Conservation (phyloP, 352 stramenopile species). For the Pythium brassicae region DNA sequence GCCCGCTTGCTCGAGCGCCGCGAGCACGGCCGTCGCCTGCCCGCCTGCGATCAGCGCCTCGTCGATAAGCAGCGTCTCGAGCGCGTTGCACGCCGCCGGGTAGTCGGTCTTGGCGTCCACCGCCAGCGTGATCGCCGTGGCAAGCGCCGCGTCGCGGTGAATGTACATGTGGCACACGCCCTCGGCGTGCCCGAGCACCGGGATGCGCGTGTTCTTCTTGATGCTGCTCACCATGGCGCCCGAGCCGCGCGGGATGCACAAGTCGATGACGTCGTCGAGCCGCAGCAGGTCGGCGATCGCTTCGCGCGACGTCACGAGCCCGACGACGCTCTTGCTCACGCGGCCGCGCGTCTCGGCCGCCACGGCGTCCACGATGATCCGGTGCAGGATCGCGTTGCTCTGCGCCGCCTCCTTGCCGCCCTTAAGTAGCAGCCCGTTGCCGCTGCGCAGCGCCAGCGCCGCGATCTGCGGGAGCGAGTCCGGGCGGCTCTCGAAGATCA, state of each 20-base stretch:
- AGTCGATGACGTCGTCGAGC: conserved; percentile 96
- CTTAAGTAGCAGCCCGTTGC: conserved; percentile 97
- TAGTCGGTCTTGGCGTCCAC: conserved; percentile 99
- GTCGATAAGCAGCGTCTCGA: conserved; percentile 96
- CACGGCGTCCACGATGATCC: conserved; percentile 93
- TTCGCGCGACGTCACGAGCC: conserved; percentile 92
- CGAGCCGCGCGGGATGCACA: conserved; percentile 97
- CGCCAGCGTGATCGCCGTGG: conserved; percentile 86
- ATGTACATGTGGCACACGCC: conserved; percentile 99
- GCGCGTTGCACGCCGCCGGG: conserved; percentile 96
- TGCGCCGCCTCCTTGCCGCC: conserved; percentile 94
- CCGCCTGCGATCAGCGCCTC: conserved; percentile 73
- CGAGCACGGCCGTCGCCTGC: conserved; percentile 74
- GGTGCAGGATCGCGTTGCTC: conserved; percentile 90
- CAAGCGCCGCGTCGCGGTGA: conserved; percentile 84
- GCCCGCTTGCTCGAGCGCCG: conserved; percentile 80
- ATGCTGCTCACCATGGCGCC: conserved; percentile 95
- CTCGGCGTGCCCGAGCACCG: conserved; percentile 97
- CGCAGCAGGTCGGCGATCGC: conserved; percentile 92
- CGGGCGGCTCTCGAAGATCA: conserved; percentile 98
- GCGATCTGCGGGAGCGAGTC: conserved; percentile 97
- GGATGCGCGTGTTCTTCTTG: conserved; percentile 96
- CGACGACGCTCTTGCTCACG: conserved; percentile 93
- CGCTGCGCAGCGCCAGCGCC: conserved; percentile 92
- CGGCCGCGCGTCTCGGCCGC: conserved; percentile 80